These are phyloP conservation scores for Suhomyces tanzawaensis DNA, from an alignment of 805 yeast genomes.

Conservation along the genomic window DNA sequence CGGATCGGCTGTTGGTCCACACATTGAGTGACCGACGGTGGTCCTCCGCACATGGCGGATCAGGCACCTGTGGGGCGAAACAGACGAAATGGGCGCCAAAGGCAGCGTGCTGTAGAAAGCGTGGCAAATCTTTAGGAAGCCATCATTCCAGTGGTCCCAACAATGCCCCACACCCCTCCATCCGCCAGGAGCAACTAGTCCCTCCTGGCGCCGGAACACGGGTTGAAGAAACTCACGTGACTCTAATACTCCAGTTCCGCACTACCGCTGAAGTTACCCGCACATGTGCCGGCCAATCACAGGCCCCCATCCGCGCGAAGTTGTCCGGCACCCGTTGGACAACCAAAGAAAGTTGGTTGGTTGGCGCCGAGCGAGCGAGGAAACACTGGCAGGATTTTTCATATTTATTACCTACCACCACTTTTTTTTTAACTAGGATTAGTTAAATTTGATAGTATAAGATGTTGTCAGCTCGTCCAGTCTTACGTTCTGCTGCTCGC, in stretches of 20 bases:
- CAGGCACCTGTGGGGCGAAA: too few relatives aligned
- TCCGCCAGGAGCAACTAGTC: background rate
- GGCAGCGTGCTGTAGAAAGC: too few relatives aligned
- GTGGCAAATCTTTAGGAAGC: too few relatives aligned
- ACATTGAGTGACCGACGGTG: too few relatives aligned
- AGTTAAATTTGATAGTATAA: slow-evolving; percentile 15
- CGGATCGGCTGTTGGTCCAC: too few relatives aligned
- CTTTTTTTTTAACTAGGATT: slow-evolving; percentile 15
- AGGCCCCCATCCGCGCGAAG: slow-evolving; percentile 7
- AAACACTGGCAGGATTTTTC: slow-evolving; percentile 7
- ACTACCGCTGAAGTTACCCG: slow-evolving; percentile 6
- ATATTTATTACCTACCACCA: slow-evolving; percentile 13
- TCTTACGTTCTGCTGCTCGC: slow-evolving; percentile 82
- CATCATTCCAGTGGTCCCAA: background rate
- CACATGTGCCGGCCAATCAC: slow-evolving; percentile 11
- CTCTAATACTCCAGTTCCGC: background rate
- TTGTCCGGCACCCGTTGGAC: slow-evolving; percentile 7
- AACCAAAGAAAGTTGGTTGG: slow-evolving; percentile 11
- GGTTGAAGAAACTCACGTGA: slow-evolving; percentile 8
- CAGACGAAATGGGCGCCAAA: too few relatives aligned
- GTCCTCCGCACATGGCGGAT: too few relatives aligned
- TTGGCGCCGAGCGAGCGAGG: slow-evolving; percentile 6
- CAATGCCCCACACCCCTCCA: background rate
- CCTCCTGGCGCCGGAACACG: background rate
- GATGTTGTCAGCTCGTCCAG: slow-evolving; percentile 85